Percentiles rank a stretch among this genome's conserved stretches.
These are phyloP conservation scores for Sphaerobolus stellatus DNA, from an alignment of 1,284 basidiomycete species.

Conservation along the genomic window DNA sequence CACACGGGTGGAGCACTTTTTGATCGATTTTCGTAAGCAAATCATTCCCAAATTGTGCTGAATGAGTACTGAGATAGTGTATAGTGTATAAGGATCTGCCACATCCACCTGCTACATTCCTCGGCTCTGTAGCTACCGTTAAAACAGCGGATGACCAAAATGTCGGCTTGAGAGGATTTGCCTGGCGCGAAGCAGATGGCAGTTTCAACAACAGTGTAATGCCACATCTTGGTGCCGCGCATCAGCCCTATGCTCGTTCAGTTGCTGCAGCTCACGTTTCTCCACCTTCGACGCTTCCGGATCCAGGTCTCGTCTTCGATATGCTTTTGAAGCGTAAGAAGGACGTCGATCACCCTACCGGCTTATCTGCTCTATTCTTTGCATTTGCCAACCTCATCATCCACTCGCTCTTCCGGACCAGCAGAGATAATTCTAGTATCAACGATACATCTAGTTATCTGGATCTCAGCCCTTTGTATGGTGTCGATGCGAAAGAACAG, in stretches of 20 bases:
- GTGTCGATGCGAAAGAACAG: constrained; percentile 51
- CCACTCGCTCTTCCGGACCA: constrained; percentile 46
- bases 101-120: constrained; percentile 59
- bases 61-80: not conserved
- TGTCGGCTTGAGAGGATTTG: constrained; percentile 18
- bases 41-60: not conserved
- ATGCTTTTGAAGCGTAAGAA: constrained; percentile 59
- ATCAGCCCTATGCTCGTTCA: constrained; percentile 72
- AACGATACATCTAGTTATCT: constrained; percentile 61
- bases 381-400: constrained; percentile 48
- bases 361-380: constrained; percentile 50
- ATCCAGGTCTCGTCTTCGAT: constrained; percentile 79
- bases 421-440: constrained; percentile 37
- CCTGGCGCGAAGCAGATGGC: constrained; percentile 72
- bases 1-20: constrained; percentile 41
- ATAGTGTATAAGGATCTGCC: constrained; percentile 69
- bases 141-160: not conserved
- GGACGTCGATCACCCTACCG: constrained; percentile 43
- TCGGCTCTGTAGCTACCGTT: constrained; percentile 35
- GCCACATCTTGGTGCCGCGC: constrained; percentile 73
- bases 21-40: constrained; percentile 49
- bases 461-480: constrained; percentile 56
- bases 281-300: constrained; percentile 66
- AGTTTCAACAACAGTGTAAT: constrained; percentile 69
- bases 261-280: constrained; percentile 68